Base-by-base conservation (phyloP, 106 monocot species). In the Iris macrosiphon region DNA sequence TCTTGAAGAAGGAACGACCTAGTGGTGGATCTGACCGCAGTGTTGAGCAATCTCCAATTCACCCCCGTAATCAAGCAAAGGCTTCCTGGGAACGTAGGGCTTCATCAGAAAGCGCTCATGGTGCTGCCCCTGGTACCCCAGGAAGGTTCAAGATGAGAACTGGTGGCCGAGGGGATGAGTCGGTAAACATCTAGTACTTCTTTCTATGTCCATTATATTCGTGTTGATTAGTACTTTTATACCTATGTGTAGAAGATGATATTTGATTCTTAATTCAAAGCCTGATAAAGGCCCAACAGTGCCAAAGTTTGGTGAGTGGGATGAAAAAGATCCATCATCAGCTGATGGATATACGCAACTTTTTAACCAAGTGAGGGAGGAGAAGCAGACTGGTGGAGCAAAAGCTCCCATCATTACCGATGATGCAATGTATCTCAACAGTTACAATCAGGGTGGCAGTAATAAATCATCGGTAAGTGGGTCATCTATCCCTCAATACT, bases 221-320 rank as follows among this genome's bases (percentile, higher is more conserved):
- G 4, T 19, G 50, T 32, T 51, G 1, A 26, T 49, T 38, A 10
- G n/a, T 32, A 38, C n/a, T 7, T 18, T 31, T 12, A 15, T 32
- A 19, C 9, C 1, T 27, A 4, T 9, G 4, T 7, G 34, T 3
- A 51, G 20, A 17, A 26, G 14, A 57, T n/a, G n/a, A n/a, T n/a
- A 29, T 47, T 62, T 10, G 17, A 49, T 46, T 71, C 15, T 23
- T 11, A 6, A 14, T 29, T 61, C 14, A 55, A 62, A 88, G 93
- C 57, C 72, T 24, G 81, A 84, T 7, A 71, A 55, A 67, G 66
- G 66, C 12, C 55, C 74, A 7, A 35, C 65, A 18, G 73, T 93
- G 52, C 93, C 93, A 17, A 70, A 73, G 53, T 88, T 93, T 61
- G 93, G 93, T 12, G 80, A 63, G 16, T 93, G 93, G 93, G 84